Evolutionary conservation across 306 rosid species (phyloP), one percentile per base, ranked within the genome.

Genomic region (Dryas octopetala): DNA sequence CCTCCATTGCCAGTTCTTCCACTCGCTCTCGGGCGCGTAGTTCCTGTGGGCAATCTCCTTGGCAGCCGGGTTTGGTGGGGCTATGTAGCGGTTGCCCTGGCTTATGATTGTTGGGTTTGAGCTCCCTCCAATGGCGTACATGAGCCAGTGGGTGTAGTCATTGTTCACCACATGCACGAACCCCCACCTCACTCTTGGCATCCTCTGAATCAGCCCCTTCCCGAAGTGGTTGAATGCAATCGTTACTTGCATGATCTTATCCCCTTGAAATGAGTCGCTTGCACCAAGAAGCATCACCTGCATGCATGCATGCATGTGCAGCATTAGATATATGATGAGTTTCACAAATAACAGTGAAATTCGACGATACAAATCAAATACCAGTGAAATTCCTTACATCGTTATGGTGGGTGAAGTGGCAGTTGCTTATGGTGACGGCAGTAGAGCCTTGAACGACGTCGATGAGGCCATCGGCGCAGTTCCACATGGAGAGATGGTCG

Each of bases 51-150:
- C 45, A 51, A 73, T 7, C 78, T 83, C 76, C 74, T 82, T 88
- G 0, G 91, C 85, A 1, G 86, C 85, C 0, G 1, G 19, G 55
- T 91, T 80, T 1, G 79, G 77, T 4, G 97, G 93, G n/a, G 96
- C 97, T 0, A 86, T 86, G 86, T 83, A 93, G 2, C 97, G 85
- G 47, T 93, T 91, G n/a, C 98, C 98, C 51, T 93, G 93, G 78
- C 97, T 89, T 3, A 89, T 78, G 64, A 93, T 91, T 1, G 96
- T 89, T 4, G 98, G 98, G 3, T 68, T 78, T 12, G 86, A 23
- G 81, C 96, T 91, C 4, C 98, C 98, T 11, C 98, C 97, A 16
- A 93, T 89, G 76, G 98, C 98, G 26, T 93, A 93, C 96, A 88
- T 93, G 2, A 61, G 64, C 98, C 98, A 93, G 19, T 93, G 95